Evolutionary conservation across 805 yeast genomes (phyloP).

Genomic region (Blastobotrys americana): DNA sequence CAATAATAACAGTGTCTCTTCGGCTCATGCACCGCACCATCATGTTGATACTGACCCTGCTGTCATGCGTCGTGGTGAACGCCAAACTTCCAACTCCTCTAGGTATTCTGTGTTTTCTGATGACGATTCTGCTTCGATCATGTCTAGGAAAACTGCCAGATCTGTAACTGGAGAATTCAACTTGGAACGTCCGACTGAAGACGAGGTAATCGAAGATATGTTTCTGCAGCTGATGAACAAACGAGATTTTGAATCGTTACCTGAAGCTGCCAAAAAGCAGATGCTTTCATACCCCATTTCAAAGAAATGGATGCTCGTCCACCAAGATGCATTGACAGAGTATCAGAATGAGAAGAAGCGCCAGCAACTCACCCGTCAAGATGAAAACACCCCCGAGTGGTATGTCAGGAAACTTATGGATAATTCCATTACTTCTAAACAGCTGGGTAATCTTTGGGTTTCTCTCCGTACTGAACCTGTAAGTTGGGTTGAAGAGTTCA

Average conservation of each 20-base stretch:
- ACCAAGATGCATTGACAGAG: slow-evolving; percentile 79
- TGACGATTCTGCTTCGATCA: slow-evolving; percentile 13
- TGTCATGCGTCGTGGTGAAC: too few relatives aligned
- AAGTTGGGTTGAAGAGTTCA: slow-evolving; percentile 72
- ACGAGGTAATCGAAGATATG: slow-evolving; percentile 60
- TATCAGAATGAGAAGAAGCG: slow-evolving; percentile 46
- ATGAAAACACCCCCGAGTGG: slow-evolving; percentile 53
- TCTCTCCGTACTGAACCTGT: slow-evolving; percentile 84
- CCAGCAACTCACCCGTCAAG: slow-evolving; percentile 17
- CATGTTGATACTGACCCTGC: too few relatives aligned
- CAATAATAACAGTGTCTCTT: too few relatives aligned
- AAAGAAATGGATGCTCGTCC: slow-evolving; percentile 86
- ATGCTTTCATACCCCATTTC: slow-evolving; percentile 67
- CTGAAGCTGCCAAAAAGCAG: slow-evolving; percentile 67
- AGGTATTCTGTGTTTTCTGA: slow-evolving; percentile 5
- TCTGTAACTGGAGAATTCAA: slow-evolving; percentile 28
- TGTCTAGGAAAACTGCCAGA: slow-evolving; percentile 9
- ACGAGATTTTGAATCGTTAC: slow-evolving; percentile 65
- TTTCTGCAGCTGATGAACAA: slow-evolving; percentile 66
- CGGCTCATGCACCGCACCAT: too few relatives aligned
- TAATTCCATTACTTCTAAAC: slow-evolving; percentile 57
- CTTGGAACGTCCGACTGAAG: slow-evolving; percentile 62
- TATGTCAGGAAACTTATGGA: slow-evolving; percentile 71
- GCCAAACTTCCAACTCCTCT: not conserved
- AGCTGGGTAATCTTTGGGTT: slow-evolving; percentile 80